Percentiles rank a stretch among this genome's conserved stretches.
These are phyloP conservation scores for Carpinus fangiana DNA, from an alignment of 306 rosid genomes.

Conservation along the genomic window DNA sequence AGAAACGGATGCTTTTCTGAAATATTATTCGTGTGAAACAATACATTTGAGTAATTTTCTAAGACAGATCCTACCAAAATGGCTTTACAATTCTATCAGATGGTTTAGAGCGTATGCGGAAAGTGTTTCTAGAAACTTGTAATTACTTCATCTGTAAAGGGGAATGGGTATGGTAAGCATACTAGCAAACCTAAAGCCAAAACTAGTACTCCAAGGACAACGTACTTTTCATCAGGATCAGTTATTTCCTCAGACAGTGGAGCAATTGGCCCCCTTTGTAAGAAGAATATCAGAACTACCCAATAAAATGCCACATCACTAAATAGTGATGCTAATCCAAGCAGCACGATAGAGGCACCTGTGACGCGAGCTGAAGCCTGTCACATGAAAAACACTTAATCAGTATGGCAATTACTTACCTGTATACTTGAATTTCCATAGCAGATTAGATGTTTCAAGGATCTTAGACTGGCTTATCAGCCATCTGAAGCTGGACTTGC, in stretches of 20 bases:
- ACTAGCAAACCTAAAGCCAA: conserved; percentile 86
- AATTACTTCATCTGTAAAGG: conserved; percentile 67
- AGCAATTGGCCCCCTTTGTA: conserved; percentile 96
- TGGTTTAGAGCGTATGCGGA: conserved; percentile 20
- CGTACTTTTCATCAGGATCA: conserved; percentile 77
- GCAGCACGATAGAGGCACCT: conserved; percentile 66
- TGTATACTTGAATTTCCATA: background rate
- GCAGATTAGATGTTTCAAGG: background rate
- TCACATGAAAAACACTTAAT: conserved; percentile 23
- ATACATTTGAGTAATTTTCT: background rate
- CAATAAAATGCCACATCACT: conserved; percentile 96
- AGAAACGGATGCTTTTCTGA: background rate
- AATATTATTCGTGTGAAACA: background rate
- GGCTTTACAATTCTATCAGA: background rate
- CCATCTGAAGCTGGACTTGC: background rate
- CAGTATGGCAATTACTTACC: conserved; percentile 8
- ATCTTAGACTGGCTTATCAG: background rate
- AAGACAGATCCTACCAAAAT: conserved; percentile 8
- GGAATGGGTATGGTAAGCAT: conserved; percentile 93
- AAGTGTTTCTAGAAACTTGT: conserved; percentile 46
- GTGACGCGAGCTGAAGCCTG: conserved; percentile 89
- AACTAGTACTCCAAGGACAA: conserved; percentile 75
- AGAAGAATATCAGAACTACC: conserved; percentile 87
- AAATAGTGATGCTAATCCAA: conserved; percentile 72
- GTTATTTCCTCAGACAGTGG: conserved; percentile 90